Base-by-base conservation (phyloP, 2,329 filamentous ascomycete genomes). In the Phialophora macrospora region DNA sequence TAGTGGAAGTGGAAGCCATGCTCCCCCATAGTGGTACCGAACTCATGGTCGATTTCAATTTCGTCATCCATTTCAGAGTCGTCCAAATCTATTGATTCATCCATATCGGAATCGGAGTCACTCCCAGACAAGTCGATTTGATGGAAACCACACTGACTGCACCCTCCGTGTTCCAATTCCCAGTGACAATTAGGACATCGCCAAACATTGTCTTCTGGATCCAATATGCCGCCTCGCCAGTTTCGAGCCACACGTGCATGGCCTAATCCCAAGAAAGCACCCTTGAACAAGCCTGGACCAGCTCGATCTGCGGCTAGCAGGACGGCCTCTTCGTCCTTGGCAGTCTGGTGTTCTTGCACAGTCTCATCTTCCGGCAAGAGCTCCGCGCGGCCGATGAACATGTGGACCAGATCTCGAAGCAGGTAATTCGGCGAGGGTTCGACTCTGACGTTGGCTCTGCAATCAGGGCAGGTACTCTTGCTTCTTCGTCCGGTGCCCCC, bases 381-480 rank as follows among this genome's bases (percentile, higher is more conserved):
- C 73, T 89, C 87, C 38, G 80, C 80, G 62, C 85, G 83, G 68
- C 80, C 82, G 48, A 85, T 83, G 75, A 90, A 88, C 68, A 88
- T 80, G 65, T 85, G 81, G 26, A 88, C 86, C 75, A 90, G 83
- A 64, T 89, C 85, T 63, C 88, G 84, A 60, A 90, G 82, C 49
- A 90, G 75, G 73, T 88, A 90, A 48, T 88, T 86, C 28, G 88
- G 88, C 7, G 87, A 85, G 0, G 88, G 88, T 69, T 85, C 79
- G 30, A 84, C 77, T 68, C 80, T 83, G 64, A 90, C 85, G 41
- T 80, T 77, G 3, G 84, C 80, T 66, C 88, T 83, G 74, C 88
- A 91, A 74, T 90, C 87, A 17, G 88, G 88, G 75, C 88, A 91
- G 71, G 88, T 88, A 72, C 84, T 87, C 51, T 77, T 78, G 73